phyloP scores from a whole-genome alignment of 2,329 filamentous ascomycete species.

The Penicillium sp. region DNA sequence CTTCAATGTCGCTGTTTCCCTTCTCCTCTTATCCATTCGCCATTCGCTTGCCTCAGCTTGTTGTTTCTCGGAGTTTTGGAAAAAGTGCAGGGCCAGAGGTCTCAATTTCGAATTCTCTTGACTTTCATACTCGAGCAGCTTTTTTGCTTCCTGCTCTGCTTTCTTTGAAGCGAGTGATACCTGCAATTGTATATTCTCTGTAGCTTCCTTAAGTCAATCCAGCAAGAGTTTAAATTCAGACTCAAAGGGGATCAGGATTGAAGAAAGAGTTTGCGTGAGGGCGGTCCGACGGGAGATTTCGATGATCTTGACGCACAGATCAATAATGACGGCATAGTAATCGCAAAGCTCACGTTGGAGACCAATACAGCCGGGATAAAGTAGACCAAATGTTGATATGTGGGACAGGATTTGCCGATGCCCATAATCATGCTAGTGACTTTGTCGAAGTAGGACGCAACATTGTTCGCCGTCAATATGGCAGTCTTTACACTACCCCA shows the following conservation, averaged over 20 bases:
- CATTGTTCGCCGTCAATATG: conserved; percentile 4
- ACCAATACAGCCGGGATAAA: conserved; percentile 12
- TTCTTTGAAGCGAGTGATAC: conserved; percentile 4
- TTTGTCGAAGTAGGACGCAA: conserved; percentile 7
- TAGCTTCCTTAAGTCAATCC: not conserved
- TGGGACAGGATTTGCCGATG: conserved; percentile 18
- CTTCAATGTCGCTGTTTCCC: conserved; percentile 6
- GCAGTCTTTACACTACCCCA: conserved; percentile 5
- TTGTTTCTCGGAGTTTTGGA: too few species aligned
- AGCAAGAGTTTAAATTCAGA: conserved; percentile 1
- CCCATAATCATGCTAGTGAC: conserved; percentile 15
- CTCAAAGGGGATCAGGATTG: conserved; percentile 6
- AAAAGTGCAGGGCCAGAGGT: too few species aligned
- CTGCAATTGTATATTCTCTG: not conserved
- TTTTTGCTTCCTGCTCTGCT: conserved; percentile 1
- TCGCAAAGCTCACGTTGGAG: conserved; percentile 17
- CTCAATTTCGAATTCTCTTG: too few species aligned
- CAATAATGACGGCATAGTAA: conserved; percentile 16
- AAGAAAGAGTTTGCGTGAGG: not conserved
- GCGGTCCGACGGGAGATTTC: conserved; percentile 9
- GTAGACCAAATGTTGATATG: conserved; percentile 17
- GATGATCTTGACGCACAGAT: conserved; percentile 17
- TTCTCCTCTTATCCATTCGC: not conserved
- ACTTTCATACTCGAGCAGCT: not conserved
- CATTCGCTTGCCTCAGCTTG: not conserved